phyloP scores from a whole-genome alignment of 129 eudicot genomes.

The Saussurea involucrata region DNA sequence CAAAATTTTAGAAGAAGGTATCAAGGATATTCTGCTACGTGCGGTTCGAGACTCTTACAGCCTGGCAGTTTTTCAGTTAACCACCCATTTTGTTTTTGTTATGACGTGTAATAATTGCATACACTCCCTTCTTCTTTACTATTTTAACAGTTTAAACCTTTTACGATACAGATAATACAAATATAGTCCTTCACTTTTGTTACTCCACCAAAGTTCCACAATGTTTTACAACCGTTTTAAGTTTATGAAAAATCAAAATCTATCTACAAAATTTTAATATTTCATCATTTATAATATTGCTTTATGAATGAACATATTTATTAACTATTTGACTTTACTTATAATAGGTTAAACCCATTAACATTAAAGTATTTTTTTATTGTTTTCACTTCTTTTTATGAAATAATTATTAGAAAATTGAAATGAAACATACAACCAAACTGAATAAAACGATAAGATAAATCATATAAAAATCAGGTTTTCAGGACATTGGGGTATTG shows the following conservation, averaged over 20 bases:
- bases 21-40: slow-evolving; percentile 4
- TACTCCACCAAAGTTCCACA: not conserved
- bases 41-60: not conserved
- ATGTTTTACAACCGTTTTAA: not conserved
- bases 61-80: slow-evolving; percentile 7
- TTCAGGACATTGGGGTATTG: too few relatives aligned
- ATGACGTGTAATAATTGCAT: not conserved
- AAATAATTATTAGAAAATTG: too few relatives aligned
- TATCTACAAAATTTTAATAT: not conserved
- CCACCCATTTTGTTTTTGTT: not conserved
- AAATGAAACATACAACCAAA: too few relatives aligned
- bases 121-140: not conserved
- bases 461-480: not conserved
- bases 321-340: too few relatives aligned
- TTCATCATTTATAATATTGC: not conserved
- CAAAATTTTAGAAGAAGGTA: not conserved
- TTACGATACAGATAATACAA: not conserved
- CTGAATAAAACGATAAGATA: too few relatives aligned
- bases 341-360: not conserved
- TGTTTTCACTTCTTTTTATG: not conserved
- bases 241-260: not conserved
- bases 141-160: not conserved
- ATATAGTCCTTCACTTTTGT: not conserved
- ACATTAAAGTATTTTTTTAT: too few relatives aligned
- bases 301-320: not conserved